Evolutionary conservation across 495 filamentous ascomycete genomes (phyloP), one percentile per base, ranked within the genome.

Genomic region (Neurospora sp.): DNA sequence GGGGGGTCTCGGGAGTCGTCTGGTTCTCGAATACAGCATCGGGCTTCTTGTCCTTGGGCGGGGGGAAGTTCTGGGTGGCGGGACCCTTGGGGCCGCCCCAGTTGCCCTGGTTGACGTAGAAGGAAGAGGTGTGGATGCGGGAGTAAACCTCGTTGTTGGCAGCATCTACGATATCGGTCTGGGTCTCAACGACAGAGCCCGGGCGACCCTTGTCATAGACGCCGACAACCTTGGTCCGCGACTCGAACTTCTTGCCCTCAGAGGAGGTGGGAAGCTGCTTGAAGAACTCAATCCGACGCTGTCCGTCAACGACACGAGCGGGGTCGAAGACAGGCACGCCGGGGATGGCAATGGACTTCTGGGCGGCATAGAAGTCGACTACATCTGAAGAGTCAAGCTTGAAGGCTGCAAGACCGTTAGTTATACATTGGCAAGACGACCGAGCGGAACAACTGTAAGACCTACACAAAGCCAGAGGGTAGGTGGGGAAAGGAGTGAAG

Each of bases 11-110:
- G 46, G 81, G 73, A 18, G 84, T 92, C 2, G 89, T 94, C 80
- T 92, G 91, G 69, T 89, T 82, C 75, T 87, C 87, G 76, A 91
- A 88, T n/a, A 89, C 86, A 60, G 87, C 91, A 81, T 96, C 92
- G n/a, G 94, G 91, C 72, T 86, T 85, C 82, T 88, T 90, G 70
- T 85, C 91, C 77, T 88, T 81, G 6, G 94, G 94, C 10, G 92
- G 90, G 8, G 92, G 88, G 82, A 87, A 96, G 84, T 89, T 95
- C 54, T 89, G 84, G 4, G 90, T 90, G 70, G 90, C 89, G 7
- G 92, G 93, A 14, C 93, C 93, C 84, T 96, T 95, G n/a, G 94
- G 93, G 2, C 93, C 94, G 72, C 93, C 93, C 94, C 93, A 97
- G 71, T 88, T 88, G 54, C 94, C 94, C 83, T 97, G 93, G 8